Evolutionary conservation across 2,329 filamentous ascomycete genomes (phyloP).

Genomic region (Calonectria pseudoturangicola): DNA sequence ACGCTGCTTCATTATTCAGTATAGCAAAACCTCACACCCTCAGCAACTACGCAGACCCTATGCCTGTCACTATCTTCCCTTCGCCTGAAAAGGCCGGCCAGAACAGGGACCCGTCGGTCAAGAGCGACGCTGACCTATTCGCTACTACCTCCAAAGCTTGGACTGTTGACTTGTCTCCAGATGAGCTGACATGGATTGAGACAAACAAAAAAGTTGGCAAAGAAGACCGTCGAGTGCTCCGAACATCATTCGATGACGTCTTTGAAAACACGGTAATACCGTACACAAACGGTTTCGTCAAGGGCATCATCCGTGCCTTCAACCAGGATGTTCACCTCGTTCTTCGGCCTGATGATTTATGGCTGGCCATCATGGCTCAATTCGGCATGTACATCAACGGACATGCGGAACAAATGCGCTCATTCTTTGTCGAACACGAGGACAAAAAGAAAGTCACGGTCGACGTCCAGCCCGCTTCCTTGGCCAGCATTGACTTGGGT

Average conservation of each 20-base stretch:
- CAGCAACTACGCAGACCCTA: not conserved
- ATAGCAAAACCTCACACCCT: not conserved
- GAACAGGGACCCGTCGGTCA: not conserved
- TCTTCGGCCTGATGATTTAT: conserved; percentile 19
- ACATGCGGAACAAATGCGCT: conserved; percentile 1
- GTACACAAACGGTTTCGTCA: conserved; percentile 19
- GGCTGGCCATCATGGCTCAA: conserved; percentile 12
- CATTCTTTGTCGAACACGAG: conserved; percentile 22
- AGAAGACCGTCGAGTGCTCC: conserved; percentile 3
- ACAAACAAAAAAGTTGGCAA: conserved; percentile 12
- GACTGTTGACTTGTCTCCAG: not conserved
- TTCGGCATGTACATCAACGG: conserved; percentile 22
- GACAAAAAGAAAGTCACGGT: not conserved
- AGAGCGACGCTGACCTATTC: not conserved
- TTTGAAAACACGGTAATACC: not conserved
- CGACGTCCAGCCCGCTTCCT: not conserved
- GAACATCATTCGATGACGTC: not conserved
- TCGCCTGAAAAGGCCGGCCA: not conserved
- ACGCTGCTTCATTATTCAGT: not conserved
- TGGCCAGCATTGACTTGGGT: not conserved
- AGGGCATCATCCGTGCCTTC: not conserved
- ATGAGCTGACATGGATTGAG: not conserved
- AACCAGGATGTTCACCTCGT: conserved; percentile 13
- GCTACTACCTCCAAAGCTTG: not conserved
- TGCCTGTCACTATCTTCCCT: not conserved